Evolutionary conservation across 1,284 basidiomycete species (phyloP), one percentile per base, ranked within the genome.

Genomic region (Marasmius fiardii): DNA sequence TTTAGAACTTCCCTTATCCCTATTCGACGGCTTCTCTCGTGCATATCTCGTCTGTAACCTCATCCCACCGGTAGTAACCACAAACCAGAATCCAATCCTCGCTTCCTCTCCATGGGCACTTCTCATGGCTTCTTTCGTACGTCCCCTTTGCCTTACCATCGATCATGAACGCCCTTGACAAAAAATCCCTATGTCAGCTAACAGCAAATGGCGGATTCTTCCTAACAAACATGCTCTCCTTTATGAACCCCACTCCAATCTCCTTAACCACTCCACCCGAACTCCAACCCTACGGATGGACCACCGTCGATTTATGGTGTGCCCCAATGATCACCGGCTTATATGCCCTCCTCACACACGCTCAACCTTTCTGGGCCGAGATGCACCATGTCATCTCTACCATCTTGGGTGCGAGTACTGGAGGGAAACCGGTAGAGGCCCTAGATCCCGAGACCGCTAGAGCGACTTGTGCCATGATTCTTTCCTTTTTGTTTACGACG

Each of bases 141-240:
- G 82, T 70, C 20, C 24, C 52, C 45, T 45, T 43, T 45, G n/a
- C 43, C 18, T 43, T 16, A 41, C 14, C 49, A 59, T 63, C 12
- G 21, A n/a, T 4, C 41, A 52, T n/a, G 28, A 23, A n/a, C n/a
- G n/a, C n/a, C n/a, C 7, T 26, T 47, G 7, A 45, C 28, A 26
- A 49, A 47, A 28, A 5, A 41, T 39, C 16, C 35, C 16, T 18
- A 20, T 54, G 52, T 28, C 45, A 90, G 88, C 63, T 87, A 47
- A 77, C 79, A 21, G 82, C 89, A 39, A 91, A 91, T 65, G 82
- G 78, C 5, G 88, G 88, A 10, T 88, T 88, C 73, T 87, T 91
- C 74, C 62, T 89, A 61, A 76, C 78, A 31, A 87, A 85, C 71
- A 67, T 86, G 51, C 76, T 86, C 67, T 88, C 86, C 35, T 80